Base-by-base conservation (phyloP, 1,139 yeast genomes). In the Yamadazyma oceani region DNA sequence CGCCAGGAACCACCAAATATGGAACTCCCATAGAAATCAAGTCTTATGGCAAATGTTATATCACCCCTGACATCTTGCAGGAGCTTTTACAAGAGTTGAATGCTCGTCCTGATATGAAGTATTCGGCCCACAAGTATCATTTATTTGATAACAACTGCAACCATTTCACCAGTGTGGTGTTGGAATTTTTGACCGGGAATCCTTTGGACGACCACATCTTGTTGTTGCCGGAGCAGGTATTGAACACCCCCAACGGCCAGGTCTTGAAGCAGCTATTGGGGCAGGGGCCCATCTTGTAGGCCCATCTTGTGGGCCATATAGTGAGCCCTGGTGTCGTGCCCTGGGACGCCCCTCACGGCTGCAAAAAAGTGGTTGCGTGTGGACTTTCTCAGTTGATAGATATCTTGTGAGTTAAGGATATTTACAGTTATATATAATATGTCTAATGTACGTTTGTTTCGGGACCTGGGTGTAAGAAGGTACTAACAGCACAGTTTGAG, bases 91-190 rank as follows among this genome's bases (percentile, higher is more conserved):
- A 63, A 3, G 84, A 80, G 33, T 57, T 81, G 26, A 60, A 60
- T 17, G 44, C 51, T 34, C 62, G 63, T 36, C 66, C 66, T 10
- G 73, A 66, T 17, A 44, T 48, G 44, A 69, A 67, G 45, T 81
- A 69, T 51, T 65, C 70, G 26, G 73, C 78, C 1, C 62, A 62
- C 7, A 65, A 60, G 17, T 82, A 82, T 54, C 80, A 81, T 45
- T 59, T 82, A 44, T 80, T 82, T 44, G 74, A 74, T 38, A 82
- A 82, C 57, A 82, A 82, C 53, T 82, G 89, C 57, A 82, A 82
- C 58, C 85, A 82, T 47, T 81, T 82, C 59, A 70, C 84, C 12
- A 75, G 80, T 45, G 78, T 73, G 33, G 51, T 78, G 39, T 55
- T 77, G 34, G 82, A 82, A 46, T 82, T 82, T 46, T 61, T 81